Base-by-base conservation (phyloP, 164 flowering plant species). In the Dillenia turbinata region DNA sequence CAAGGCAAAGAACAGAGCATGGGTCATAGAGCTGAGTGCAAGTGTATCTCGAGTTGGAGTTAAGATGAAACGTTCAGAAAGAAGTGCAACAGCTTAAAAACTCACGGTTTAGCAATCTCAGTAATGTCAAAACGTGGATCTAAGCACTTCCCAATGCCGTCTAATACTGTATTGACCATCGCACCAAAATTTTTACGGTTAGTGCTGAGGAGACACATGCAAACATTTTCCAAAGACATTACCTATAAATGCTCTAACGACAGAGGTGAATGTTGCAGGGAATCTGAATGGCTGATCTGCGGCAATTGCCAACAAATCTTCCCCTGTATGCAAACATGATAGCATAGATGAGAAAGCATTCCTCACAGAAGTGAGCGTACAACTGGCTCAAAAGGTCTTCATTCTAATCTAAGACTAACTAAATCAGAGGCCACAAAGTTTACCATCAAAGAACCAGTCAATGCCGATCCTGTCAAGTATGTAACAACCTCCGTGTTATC, bases 191-290 rank as follows among this genome's bases (percentile, higher is more conserved):
- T 9, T 49, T 53, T 64, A 49, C 64, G 67, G 45, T 65, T 52
- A 66, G 50, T 43, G 52, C 50, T 62, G 58, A 33, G 60, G 1
- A 55, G 15, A 57, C 56, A n/a, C 47, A 71, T 33, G 44, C 43
- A 66, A 61, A 26, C 6, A 63, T 50, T 33, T 6, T 33, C 40
- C 15, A 10, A 33, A 33, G 40, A 33, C 40, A 33, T 12, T 72
- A 94, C 99, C 97, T 69, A 97, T 91, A 84, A 94, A 94, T 67
- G 99, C 93, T 75, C 99, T 80, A 58, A 89, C 97, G 69, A 94
- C 99, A 82, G 91, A 94, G 52, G 99, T 91, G 76, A 94, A 94
- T 51, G 99, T 94, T n/a, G 97, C 99, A 61, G 99, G 99, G 75
- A 91, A 94, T 45, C 99, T 83, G 69, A 94, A 94, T 13, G 99